phyloP scores from a whole-genome alignment of 495 filamentous ascomycete species.

The Chaetomidium leptoderma region DNA sequence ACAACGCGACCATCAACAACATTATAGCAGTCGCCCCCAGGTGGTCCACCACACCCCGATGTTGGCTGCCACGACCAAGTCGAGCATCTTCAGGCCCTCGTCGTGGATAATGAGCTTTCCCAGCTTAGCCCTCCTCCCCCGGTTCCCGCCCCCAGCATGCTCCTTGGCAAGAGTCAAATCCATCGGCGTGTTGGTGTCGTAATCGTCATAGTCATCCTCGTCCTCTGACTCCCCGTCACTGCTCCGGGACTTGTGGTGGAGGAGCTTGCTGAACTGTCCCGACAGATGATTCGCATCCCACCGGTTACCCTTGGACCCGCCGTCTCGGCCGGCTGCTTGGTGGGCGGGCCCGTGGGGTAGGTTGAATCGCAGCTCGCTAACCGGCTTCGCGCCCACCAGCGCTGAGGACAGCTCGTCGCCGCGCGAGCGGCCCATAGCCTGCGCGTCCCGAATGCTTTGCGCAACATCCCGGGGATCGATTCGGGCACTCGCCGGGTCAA shows the following conservation, averaged over 20 bases:
- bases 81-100: slow-evolving; percentile 92
- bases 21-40: slow-evolving; percentile 58
- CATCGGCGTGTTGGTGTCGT: slow-evolving; percentile 37
- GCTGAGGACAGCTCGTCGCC: slow-evolving; percentile 27
- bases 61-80: slow-evolving; percentile 86
- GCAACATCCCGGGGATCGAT: slow-evolving; percentile 40
- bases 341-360: slow-evolving; percentile 60
- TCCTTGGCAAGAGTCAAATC: slow-evolving; percentile 75
- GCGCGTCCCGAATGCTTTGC: slow-evolving; percentile 34
- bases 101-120: slow-evolving; percentile 89
- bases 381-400: slow-evolving; percentile 42
- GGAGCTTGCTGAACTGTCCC: slow-evolving; percentile 36
- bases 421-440: slow-evolving; percentile 29
- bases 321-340: slow-evolving; percentile 80
- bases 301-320: slow-evolving; percentile 20
- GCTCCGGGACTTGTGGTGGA: slow-evolving; percentile 23
- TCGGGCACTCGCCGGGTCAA: slow-evolving; percentile 37
- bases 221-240: slow-evolving; percentile 32
- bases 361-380: slow-evolving; percentile 88
- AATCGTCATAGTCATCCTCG: slow-evolving; percentile 24
- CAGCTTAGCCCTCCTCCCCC: slow-evolving; percentile 82
- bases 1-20: background rate
- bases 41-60: slow-evolving; percentile 89
- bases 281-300: slow-evolving; percentile 30
- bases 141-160: slow-evolving; percentile 63